These are phyloP conservation scores for Leccinum longicurvipes DNA, from an alignment of 768 basidiomycete genomes.

Conservation along the genomic window DNA sequence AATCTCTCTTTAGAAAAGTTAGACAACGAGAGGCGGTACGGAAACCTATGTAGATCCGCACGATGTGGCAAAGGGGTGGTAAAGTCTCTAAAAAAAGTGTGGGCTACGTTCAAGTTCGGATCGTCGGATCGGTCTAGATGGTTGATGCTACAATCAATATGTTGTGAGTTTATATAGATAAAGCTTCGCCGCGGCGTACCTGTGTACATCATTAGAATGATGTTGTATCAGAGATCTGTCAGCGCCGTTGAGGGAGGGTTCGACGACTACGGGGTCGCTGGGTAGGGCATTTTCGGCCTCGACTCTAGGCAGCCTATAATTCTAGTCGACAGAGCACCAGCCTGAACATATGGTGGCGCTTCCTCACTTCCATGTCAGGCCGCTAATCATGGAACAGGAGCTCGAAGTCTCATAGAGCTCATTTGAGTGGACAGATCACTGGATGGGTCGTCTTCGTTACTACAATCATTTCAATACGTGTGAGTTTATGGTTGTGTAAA, in stretches of 20 bases:
- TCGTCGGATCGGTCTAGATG: not conserved
- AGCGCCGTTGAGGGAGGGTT: not conserved
- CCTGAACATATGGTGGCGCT: not conserved
- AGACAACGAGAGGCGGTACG: not conserved
- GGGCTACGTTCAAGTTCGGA: not conserved
- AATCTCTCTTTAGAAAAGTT: not conserved
- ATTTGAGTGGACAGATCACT: not conserved
- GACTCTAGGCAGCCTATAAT: too few species aligned
- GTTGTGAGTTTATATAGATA: not conserved
- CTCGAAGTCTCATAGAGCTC: not conserved
- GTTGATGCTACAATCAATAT: too few species aligned
- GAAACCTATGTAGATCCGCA: not conserved
- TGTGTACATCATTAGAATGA: not conserved
- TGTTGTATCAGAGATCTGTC: not conserved
- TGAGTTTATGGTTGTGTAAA: not conserved
- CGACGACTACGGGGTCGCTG: not conserved
- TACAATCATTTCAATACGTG: not conserved
- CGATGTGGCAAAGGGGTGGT: not conserved
- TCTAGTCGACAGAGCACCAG: not conserved
- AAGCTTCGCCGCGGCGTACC: not conserved
- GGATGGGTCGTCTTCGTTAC: not conserved
- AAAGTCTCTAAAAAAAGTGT: not conserved
- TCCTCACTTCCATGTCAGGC: not conserved
- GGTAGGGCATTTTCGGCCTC: not conserved
- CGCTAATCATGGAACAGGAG: not conserved